phyloP scores from a whole-genome alignment of 2,329 filamentous ascomycete genomes.

The Diatrype stigma region DNA sequence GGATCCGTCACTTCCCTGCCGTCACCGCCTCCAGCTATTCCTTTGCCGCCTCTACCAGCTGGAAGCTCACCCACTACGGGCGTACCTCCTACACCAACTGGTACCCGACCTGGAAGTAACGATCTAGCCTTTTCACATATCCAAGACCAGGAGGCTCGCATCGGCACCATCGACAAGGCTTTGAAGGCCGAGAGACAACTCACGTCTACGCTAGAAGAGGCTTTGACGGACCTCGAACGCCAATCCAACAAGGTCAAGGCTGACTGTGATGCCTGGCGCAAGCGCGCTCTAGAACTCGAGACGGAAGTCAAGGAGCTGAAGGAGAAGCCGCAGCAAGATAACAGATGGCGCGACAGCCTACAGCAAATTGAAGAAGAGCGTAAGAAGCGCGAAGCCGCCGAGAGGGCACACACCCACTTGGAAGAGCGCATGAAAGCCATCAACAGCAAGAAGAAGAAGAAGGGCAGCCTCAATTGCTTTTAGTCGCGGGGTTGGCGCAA shows the following conservation, averaged over 20 bases:
- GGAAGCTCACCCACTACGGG: slow-evolving; percentile 42
- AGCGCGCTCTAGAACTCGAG: slow-evolving; percentile 75
- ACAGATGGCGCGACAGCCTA: slow-evolving; percentile 58
- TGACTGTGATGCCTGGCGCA: slow-evolving; percentile 87
- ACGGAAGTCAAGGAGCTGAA: slow-evolving; percentile 64
- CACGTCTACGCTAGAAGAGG: slow-evolving; percentile 91
- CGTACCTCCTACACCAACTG: slow-evolving; percentile 49
- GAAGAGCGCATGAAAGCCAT: slow-evolving; percentile 94
- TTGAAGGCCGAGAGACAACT: slow-evolving; percentile 94
- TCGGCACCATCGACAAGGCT: slow-evolving; percentile 95
- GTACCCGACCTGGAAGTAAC: slow-evolving; percentile 73
- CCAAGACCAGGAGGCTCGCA: slow-evolving; percentile 89
- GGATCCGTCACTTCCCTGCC: slow-evolving; percentile 78
- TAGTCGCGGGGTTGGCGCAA: slow-evolving; percentile 43
- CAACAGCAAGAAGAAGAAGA: slow-evolving; percentile 93
- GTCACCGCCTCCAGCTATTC: slow-evolving; percentile 91
- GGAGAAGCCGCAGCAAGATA: slow-evolving; percentile 50
- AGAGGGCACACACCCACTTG: slow-evolving; percentile 81
- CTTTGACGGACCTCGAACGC: slow-evolving; percentile 86
- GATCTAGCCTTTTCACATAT: slow-evolving; percentile 73
- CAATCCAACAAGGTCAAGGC: slow-evolving; percentile 88
- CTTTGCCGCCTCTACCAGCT: slow-evolving; percentile 83
- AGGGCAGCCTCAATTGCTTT: slow-evolving; percentile 95
- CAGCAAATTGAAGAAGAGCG: slow-evolving; percentile 96
- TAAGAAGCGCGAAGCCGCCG: slow-evolving; percentile 84